Evolutionary conservation across 2,329 filamentous ascomycete species (phyloP), one percentile per base, ranked within the genome.

Genomic region (Daldinia sp.): DNA sequence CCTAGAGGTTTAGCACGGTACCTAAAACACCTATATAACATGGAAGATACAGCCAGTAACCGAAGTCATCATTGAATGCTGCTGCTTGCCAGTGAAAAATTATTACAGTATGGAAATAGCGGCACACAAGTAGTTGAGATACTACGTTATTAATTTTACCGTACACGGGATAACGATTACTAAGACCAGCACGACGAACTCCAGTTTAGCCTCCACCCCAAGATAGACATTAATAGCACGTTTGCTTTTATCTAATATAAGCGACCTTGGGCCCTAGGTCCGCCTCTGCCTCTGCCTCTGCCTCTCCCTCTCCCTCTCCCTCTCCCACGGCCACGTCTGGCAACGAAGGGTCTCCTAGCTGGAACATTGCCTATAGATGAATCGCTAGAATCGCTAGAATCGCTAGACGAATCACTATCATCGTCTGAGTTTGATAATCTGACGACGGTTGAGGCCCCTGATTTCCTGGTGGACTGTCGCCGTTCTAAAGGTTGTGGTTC

Each of bases 391-490:
- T n/a, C n/a, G n/a, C n/a, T n/a, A n/a, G n/a, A n/a, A n/a, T n/a
- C n/a, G n/a, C n/a, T n/a, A n/a, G n/a, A n/a, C n/a, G n/a, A n/a
- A 4, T 35, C 34, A 27, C 57, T 67, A 50, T 56, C 64, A 21
- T 68, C 66, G 19, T 66, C 66, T 1, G 68, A 67, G 6, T 39
- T 43, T 3, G 56, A 45, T 1, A 74, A 47, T 47, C 69, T 63
- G 9, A 74, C 72, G 30, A 74, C 50, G 1, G 70, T 74, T 8
- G 70, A 70, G 3, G 67, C 58, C 15, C 47, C 52, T 13, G 58
- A 50, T 52, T 60, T 70, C 48, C 47, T 65, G 4, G 15, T 41
- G 2, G 59, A 27, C 19, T 56, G 66, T 19, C 15, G 55, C 23
- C 34, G 32, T n/a, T 53, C 52, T 10, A 51, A 35, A 13, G 49